Evolutionary conservation across 179 eudicot genomes (phyloP), one percentile per base, ranked within the genome.

Genomic region (Spinacia oleracea): DNA sequence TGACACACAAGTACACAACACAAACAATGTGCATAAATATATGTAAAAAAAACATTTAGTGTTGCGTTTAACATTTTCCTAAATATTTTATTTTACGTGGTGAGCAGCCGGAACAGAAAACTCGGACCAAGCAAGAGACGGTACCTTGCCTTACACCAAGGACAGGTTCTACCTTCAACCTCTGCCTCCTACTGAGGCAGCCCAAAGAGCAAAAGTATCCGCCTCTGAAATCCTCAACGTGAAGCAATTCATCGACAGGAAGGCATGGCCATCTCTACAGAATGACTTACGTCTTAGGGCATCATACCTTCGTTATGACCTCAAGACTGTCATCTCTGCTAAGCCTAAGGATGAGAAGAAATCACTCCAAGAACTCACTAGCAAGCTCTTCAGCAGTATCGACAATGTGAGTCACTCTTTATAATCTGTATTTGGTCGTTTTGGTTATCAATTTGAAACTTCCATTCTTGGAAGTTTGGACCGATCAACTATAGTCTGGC

Each of bases 191-290:
- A n/a, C 88, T 10, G 88, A 89, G 65, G 98, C 99, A 48, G 93
- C 91, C 31, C 77, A 15, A 23, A 85, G 98, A 77, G 92, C 84
- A 4, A 96, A 96, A 87, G 99, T 86, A 53, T 96, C 99, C 0
- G 99, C 99, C 27, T 88, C 89, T 76, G 99, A 92, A 5, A 94
- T 96, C 27, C 10, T 92, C 38, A 83, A 81, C 12, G 98, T 96
- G 38, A 96, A 96, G 79, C 77, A 72, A 12, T 81, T 89, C 1
- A 96, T 94, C 38, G 92, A 92, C 82, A 96, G 92, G 90, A 94
- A 96, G 90, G 97, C 96, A 1, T 96, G 99, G 99, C 98, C 99
- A 2, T 92, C 88, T 55, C 97, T 94, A 65, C 98, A 92, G 45
- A 92, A 91, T 45, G 98, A 96, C 78, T 97, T 94, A 23, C 96